These are phyloP conservation scores for Heterobasidion occidentale DNA, from an alignment of 1,284 basidiomycete genomes.

Conservation along the genomic window DNA sequence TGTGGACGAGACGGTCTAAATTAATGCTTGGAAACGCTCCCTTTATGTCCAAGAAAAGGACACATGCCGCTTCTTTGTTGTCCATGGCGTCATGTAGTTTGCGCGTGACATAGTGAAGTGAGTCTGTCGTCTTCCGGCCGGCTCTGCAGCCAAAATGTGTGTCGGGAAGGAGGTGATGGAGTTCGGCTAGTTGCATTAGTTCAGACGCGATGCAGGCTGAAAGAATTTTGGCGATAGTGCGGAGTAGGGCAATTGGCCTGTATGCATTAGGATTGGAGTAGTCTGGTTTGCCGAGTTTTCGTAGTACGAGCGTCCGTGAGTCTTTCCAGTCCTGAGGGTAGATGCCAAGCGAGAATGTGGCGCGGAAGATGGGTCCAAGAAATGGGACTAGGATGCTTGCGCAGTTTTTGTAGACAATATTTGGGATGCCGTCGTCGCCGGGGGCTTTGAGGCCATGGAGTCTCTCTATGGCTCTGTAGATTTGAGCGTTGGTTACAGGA, in stretches of 20 bases:
- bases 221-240: slow-evolving; percentile 26
- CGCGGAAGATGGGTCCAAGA: slow-evolving; percentile 22
- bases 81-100: slow-evolving; percentile 7
- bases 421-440: slow-evolving; percentile 26
- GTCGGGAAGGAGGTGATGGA: slow-evolving; percentile 15
- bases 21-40: too few species aligned
- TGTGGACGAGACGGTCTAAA: too few species aligned
- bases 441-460: slow-evolving; percentile 23
- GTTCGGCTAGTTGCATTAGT: slow-evolving; percentile 15
- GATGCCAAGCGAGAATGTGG: slow-evolving; percentile 21
- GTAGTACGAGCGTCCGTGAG: slow-evolving; percentile 25
- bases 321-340: slow-evolving; percentile 21
- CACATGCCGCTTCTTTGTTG: too few species aligned
- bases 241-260: slow-evolving; percentile 31
- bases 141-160: slow-evolving; percentile 27
- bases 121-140: slow-evolving; percentile 27
- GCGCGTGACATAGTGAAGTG: slow-evolving; percentile 23
- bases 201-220: slow-evolving; percentile 18
- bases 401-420: slow-evolving; percentile 23
- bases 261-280: slow-evolving; percentile 29
- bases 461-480: not conserved
- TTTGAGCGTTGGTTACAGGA: not conserved
- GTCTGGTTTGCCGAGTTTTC: slow-evolving; percentile 30
- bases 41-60: too few species aligned
- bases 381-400: slow-evolving; percentile 16